Conservation (phyloP, 75 land plant genomes). For the Cryptomeria japonica region DNA sequence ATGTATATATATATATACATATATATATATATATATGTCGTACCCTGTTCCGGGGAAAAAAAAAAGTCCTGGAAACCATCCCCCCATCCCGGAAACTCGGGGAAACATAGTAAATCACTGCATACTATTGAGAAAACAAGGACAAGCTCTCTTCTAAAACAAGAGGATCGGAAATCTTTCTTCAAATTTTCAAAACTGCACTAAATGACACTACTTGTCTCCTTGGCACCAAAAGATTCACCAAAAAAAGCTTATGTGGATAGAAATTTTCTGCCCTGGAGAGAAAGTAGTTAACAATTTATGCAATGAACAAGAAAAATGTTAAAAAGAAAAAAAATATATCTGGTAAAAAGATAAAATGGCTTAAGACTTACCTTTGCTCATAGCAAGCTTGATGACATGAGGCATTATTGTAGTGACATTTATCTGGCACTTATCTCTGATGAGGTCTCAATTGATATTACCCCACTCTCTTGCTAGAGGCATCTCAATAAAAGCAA, state of each 20-base stretch:
- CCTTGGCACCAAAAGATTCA: neutral
- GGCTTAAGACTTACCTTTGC: conserved; percentile 24
- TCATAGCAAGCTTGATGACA: conserved; percentile 23
- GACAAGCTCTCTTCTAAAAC: neutral
- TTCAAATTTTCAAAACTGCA: neutral
- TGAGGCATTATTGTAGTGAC: conserved; percentile 17
- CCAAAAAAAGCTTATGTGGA: neutral
- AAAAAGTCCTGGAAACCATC: no score
- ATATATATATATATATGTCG: no score
- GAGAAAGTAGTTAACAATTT: neutral
- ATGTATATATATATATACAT: no score
- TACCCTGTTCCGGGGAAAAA: no score
- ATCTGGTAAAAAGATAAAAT: no score
- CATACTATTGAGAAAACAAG: neutral
- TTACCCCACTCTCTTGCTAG: neutral
- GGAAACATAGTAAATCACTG: no score
- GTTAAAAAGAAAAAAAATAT: neutral
- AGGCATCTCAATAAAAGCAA: conserved; percentile 22
- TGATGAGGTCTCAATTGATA: conserved; percentile 9
- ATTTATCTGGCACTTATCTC: conserved; percentile 1
- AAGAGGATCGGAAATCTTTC: neutral
- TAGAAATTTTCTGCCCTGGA: neutral
- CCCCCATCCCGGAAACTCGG: no score
- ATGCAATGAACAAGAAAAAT: neutral
- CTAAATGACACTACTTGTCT: neutral